Base-by-base conservation (phyloP, 1,284 basidiomycete genomes). In the Kwoniella shivajii region DNA sequence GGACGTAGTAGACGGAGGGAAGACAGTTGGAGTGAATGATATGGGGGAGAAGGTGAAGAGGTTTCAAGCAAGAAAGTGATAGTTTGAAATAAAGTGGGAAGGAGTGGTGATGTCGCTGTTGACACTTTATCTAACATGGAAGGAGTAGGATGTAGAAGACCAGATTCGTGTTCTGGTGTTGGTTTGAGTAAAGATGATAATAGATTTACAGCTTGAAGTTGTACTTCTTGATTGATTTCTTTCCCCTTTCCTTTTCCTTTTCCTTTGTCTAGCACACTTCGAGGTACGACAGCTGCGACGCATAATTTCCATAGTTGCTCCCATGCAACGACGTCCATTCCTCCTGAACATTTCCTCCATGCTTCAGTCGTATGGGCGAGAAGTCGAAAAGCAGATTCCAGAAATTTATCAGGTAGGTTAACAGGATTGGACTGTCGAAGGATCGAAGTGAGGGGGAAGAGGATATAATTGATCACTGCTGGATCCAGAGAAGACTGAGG, bases 261-360 rank as follows among this genome's bases (percentile, higher is more conserved):
- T 84, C 3, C 52, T 20, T 34, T 82, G 84, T 68, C 85, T 83
- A 27, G 43, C 22, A 43, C 52, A 84, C 79, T 27, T 82, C 82
- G 37, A 27, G 64, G 50, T n/a, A 84, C 84, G 3, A 88, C 50
- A 36, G 73, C 52, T 57, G 66, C 47, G 18, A 86, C 83, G 49
- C 83, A 85, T 27, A 96, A 81, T 78, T 87, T 88, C 76, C 94
- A 90, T 18, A 92, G 77, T 69, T 95, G 90, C 67, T 89, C 86
- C 89, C 91, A 74, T n/a, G 75, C 72, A 14, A 62, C 88, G 22
- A 85, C 72, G 18, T 79, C 76, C 56, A 80, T 75, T 30, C 83
- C 82, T 7, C 83, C 66, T 36, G 87, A 85, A 61, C 85, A 85
- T 7, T 78, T 76, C 84, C 87, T 88, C 91, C 92, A 95, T 84